Percentiles rank a stretch among this genome's conserved stretches.
These are phyloP conservation scores for Diphasiastrum complanatum DNA, from an alignment of 83 land plant species.

Conservation along the genomic window DNA sequence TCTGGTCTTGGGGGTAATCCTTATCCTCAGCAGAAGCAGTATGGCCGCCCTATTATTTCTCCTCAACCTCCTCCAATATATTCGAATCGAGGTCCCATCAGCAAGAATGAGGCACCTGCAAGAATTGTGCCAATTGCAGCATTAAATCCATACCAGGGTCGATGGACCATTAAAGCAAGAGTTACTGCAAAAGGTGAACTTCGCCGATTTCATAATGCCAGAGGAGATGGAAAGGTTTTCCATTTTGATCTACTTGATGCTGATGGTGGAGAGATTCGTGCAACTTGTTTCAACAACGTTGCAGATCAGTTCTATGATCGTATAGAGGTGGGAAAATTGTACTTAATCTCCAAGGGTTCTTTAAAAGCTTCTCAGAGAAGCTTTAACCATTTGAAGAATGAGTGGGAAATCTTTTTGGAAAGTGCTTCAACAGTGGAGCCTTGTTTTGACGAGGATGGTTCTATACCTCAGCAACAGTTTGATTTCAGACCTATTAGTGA, in stretches of 20 bases:
- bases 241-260: conserved; percentile 91
- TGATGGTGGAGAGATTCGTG: conserved; percentile 92
- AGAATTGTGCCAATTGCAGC: conserved; percentile 85
- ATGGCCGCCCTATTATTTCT: conserved; percentile 42
- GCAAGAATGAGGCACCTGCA: conserved; percentile 85
- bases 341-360: conserved; percentile 78
- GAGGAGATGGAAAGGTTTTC: conserved; percentile 94
- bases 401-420: conserved; percentile 89
- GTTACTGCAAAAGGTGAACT: conserved; percentile 87
- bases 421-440: conserved; percentile 60
- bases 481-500: conserved; percentile 74
- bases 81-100: conserved; percentile 63
- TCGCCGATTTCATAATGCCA: conserved; percentile 84
- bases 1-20: conserved; percentile 7
- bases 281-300: conserved; percentile 85
- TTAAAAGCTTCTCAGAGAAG: conserved; percentile 88
- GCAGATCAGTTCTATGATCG: conserved; percentile 76
- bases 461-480: conserved; percentile 78
- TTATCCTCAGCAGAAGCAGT: conserved; percentile 25
- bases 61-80: conserved; percentile 73
- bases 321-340: conserved; percentile 72
- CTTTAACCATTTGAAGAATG: conserved; percentile 90
- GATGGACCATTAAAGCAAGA: conserved; percentile 96
- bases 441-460: conserved; percentile 71
- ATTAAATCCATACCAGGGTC: conserved; percentile 92